phyloP scores from a whole-genome alignment of 2,329 filamentous ascomycete species.

The Fusarium sambucinum region DNA sequence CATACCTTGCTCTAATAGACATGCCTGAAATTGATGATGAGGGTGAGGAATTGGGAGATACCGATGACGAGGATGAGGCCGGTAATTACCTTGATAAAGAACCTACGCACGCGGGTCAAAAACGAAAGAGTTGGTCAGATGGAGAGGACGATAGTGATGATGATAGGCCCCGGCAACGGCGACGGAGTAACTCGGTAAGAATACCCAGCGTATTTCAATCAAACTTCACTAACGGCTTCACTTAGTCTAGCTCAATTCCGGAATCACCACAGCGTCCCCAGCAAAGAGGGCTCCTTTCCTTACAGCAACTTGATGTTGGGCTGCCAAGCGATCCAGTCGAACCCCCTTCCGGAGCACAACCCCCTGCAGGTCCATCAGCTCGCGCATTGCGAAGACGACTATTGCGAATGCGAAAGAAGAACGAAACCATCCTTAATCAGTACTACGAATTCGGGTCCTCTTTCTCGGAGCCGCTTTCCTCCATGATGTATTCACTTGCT shows the following conservation, averaged over 20 bases:
- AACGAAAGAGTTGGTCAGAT: conserved; percentile 84
- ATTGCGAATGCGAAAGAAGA: conserved; percentile 78
- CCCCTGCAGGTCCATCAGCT: conserved; percentile 74
- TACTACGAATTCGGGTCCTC: conserved; percentile 92
- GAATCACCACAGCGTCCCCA: conserved; percentile 71
- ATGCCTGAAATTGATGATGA: conserved; percentile 92
- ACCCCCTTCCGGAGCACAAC: conserved; percentile 69
- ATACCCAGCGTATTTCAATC: neutral
- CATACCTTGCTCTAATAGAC: conserved; percentile 85
- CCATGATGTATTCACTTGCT: conserved; percentile 92
- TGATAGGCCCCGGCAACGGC: conserved; percentile 80
- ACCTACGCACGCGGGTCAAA: conserved; percentile 66
- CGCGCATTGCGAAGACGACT: conserved; percentile 78
- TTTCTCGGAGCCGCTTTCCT: conserved; percentile 94
- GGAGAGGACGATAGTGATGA: conserved; percentile 79
- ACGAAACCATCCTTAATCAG: conserved; percentile 79
- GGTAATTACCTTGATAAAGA: conserved; percentile 55
- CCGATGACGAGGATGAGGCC: conserved; percentile 56
- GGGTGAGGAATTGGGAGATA: conserved; percentile 71
- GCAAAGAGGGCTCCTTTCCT: conserved; percentile 69
- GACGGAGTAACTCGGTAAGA: conserved; percentile 88
- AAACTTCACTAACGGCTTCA: conserved; percentile 31
- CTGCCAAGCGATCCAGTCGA: conserved; percentile 64
- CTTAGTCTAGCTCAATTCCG: conserved; percentile 73
- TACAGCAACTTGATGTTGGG: conserved; percentile 61